Conservation (phyloP, 345 rosid genomes). For the Carallia brachiata region DNA sequence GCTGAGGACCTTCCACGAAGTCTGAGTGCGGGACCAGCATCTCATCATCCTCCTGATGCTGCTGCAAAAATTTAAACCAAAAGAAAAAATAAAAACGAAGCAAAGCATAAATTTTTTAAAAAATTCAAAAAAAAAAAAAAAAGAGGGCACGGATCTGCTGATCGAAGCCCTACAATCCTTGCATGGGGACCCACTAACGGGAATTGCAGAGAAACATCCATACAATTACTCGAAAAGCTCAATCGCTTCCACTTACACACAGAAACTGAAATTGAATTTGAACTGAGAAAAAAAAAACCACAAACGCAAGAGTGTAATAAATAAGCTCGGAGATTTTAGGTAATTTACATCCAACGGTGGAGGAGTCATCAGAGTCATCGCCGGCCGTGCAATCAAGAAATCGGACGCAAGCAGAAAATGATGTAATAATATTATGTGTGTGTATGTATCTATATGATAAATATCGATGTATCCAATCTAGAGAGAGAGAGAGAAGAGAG, state of each 20-base stretch:
- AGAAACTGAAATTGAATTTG: not conserved
- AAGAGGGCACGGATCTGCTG: constrained; percentile 36
- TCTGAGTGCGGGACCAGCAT: constrained; percentile 43
- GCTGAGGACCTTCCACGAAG: constrained; percentile 36
- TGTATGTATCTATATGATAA: no score
- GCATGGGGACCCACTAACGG: not conserved
- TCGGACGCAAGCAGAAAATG: constrained; percentile 9
- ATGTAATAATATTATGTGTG: no score
- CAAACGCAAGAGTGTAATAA: constrained; percentile 7
- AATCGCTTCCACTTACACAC: not conserved
- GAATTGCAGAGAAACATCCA: not conserved
- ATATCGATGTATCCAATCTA: not conserved
- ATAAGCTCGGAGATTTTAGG: not conserved
- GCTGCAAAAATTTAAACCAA: not conserved
- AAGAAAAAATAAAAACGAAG: not conserved
- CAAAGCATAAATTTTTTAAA: not conserved
- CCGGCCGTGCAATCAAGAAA: constrained; percentile 30
- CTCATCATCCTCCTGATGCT: constrained; percentile 40
- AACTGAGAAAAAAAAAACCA: not conserved
- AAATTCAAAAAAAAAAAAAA: not conserved
- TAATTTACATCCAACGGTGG: constrained; percentile 45
- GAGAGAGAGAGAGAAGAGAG: constrained; percentile 6
- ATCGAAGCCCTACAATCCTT: constrained; percentile 34
- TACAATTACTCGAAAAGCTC: not conserved
- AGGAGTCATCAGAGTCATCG: constrained; percentile 61